A percentile compares a stretch with the other conserved stretches of the same genome.
phyloP scores from a whole-genome alignment of 2,329 filamentous ascomycete species.

The Paraphoma sp. region DNA sequence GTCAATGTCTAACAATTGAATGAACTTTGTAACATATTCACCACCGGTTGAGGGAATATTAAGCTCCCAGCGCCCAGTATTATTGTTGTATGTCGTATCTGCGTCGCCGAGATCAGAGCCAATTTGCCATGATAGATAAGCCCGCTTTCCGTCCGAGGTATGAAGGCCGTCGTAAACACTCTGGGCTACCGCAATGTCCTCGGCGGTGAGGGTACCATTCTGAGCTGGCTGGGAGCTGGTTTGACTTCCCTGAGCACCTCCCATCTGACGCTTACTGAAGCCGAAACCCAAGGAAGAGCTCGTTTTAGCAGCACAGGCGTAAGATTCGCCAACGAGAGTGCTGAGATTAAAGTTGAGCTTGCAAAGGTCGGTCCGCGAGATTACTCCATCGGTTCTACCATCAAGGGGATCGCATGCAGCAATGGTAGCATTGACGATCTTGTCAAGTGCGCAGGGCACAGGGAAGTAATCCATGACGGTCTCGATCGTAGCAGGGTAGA shows the following conservation, averaged over 20 bases:
- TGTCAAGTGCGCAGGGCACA: constrained; percentile 55
- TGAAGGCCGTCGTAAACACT: constrained; percentile 45
- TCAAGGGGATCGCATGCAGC: constrained; percentile 63
- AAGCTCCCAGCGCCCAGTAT: constrained; percentile 41
- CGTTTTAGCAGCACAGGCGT: constrained; percentile 48
- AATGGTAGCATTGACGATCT: constrained; percentile 63
- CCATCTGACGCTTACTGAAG: constrained; percentile 5
- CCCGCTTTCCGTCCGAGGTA: constrained; percentile 45
- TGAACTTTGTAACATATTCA: constrained; percentile 53
- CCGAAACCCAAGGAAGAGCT: constrained; percentile 12
- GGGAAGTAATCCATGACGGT: constrained; percentile 51
- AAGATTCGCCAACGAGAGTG: constrained; percentile 56
- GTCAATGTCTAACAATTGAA: constrained; percentile 46
- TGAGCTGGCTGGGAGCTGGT: constrained; percentile 31
- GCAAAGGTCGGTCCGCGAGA: constrained; percentile 59
- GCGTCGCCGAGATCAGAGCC: constrained; percentile 44
- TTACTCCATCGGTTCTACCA: constrained; percentile 61
- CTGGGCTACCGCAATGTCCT: constrained; percentile 28
- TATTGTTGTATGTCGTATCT: constrained; percentile 43
- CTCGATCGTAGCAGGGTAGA: constrained; percentile 51
- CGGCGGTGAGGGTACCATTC: constrained; percentile 39
- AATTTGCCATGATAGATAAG: constrained; percentile 51
- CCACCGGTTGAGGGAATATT: constrained; percentile 43
- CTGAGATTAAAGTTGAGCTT: constrained; percentile 55
- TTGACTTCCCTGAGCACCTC: background rate